These are phyloP conservation scores for Fusarium chlamydosporum DNA, from an alignment of 2,329 filamentous ascomycete genomes.

Conservation along the genomic window DNA sequence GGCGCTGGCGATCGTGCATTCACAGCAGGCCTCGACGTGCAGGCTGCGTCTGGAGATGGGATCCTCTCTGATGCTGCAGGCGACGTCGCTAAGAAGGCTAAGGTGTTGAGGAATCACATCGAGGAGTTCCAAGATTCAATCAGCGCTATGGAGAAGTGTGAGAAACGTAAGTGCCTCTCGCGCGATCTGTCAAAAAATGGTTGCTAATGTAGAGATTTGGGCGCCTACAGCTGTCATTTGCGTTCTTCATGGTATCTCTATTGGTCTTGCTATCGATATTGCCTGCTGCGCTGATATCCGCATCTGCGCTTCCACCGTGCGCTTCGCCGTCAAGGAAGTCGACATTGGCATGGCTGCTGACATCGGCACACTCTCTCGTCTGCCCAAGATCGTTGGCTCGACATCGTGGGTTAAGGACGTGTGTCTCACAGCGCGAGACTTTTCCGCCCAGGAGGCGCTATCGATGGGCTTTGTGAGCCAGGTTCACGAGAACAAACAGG, in stretches of 20 bases:
- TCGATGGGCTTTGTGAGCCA: conserved; percentile 78
- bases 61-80: conserved; percentile 56
- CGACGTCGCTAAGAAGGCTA: conserved; percentile 77
- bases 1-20: conserved; percentile 88
- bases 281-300: conserved; percentile 79
- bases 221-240: conserved; percentile 77
- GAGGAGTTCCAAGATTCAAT: conserved; percentile 86
- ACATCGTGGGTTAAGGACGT: conserved; percentile 86
- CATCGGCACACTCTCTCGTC: conserved; percentile 79
- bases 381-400: conserved; percentile 80
- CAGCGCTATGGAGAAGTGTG: conserved; percentile 82
- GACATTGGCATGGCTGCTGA: conserved; percentile 86
- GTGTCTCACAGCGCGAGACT: conserved; percentile 77
- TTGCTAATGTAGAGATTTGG: conserved; percentile 35
- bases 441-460: conserved; percentile 76
- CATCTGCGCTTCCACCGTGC: conserved; percentile 70
- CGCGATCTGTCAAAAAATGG: not conserved
- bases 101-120: conserved; percentile 75
- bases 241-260: conserved; percentile 82
- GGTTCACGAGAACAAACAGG: conserved; percentile 74
- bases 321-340: conserved; percentile 83
- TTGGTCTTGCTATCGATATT: conserved; percentile 84
- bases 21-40: conserved; percentile 86
- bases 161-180: conserved; percentile 76
- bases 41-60: conserved; percentile 72